A percentile compares a stretch with the other conserved stretches of the same genome.
These are phyloP conservation scores for Madurella mycetomatis DNA, from an alignment of 2,329 filamentous ascomycete species.

Conservation along the genomic window DNA sequence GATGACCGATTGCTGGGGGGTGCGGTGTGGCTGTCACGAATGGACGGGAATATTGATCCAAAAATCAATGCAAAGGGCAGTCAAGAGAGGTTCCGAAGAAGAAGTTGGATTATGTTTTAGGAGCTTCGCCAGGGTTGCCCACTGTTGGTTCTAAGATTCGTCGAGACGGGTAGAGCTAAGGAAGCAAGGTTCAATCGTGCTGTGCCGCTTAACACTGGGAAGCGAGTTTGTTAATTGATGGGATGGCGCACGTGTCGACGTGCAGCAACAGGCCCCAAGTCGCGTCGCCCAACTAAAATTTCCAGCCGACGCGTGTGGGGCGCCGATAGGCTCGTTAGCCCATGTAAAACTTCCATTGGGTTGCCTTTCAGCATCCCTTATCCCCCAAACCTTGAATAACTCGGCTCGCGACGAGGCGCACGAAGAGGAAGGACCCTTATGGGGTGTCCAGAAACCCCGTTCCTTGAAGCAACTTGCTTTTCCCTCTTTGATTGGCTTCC, in stretches of 20 bases:
- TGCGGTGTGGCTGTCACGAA: too few relatives aligned
- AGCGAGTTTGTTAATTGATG: slow-evolving; percentile 6
- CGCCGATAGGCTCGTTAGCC: neutral
- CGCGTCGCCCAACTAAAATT: slow-evolving; percentile 22
- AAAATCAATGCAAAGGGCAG: too few relatives aligned
- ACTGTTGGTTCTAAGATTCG: too few relatives aligned
- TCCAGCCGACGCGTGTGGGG: slow-evolving; percentile 16
- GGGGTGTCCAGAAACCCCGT: too few relatives aligned
- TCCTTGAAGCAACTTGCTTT: too few relatives aligned
- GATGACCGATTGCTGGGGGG: too few relatives aligned
- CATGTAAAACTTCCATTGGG: too few relatives aligned
- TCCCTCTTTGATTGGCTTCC: neutral
- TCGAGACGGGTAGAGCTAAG: neutral
- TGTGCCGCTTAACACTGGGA: neutral
- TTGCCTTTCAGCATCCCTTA: too few relatives aligned
- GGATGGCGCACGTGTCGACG: slow-evolving; percentile 22
- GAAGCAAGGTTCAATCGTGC: neutral
- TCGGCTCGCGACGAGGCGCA: neutral
- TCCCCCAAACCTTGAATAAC: neutral
- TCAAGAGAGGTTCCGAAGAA: too few relatives aligned
- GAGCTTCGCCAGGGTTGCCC: too few relatives aligned
- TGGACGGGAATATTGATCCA: too few relatives aligned
- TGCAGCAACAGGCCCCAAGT: slow-evolving; percentile 4
- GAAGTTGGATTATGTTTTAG: too few relatives aligned
- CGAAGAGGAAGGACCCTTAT: neutral